Evolutionary conservation across 2,329 filamentous ascomycete species (phyloP).

Genomic region (Lasiodiplodia sp.): DNA sequence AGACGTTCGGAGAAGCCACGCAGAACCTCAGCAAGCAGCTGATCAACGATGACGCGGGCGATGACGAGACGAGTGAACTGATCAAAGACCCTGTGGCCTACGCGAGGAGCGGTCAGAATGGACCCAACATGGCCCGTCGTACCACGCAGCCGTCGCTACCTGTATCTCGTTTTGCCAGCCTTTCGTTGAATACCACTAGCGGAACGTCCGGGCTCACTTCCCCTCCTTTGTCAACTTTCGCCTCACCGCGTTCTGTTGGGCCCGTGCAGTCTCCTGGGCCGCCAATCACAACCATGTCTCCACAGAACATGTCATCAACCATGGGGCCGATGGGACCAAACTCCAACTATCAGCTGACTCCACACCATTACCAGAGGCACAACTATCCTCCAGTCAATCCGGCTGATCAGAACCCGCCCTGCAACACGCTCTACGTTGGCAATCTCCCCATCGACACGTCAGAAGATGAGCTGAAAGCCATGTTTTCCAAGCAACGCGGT

Average conservation of each 20-base stretch:
- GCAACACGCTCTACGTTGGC: conserved; percentile 98
- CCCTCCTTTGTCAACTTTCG: conserved; percentile 59
- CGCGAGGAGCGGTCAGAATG: conserved; percentile 70
- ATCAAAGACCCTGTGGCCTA: conserved; percentile 75
- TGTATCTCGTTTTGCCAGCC: conserved; percentile 69
- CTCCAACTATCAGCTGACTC: conserved; percentile 63
- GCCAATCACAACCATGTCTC: conserved; percentile 49
- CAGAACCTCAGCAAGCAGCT: conserved; percentile 68
- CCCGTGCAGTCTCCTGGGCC: conserved; percentile 59
- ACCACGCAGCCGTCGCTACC: conserved; percentile 77
- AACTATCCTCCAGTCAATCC: conserved; percentile 89
- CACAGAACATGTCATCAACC: conserved; percentile 65
- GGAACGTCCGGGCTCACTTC: conserved; percentile 55
- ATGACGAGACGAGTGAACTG: conserved; percentile 76
- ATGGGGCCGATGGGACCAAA: conserved; percentile 59
- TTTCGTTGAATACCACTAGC: conserved; percentile 75
- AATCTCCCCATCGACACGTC: conserved; percentile 92
- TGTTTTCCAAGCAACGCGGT: conserved; percentile 91
- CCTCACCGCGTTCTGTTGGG: conserved; percentile 57
- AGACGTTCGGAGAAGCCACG: conserved; percentile 65
- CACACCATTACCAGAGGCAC: conserved; percentile 66
- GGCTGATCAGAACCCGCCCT: conserved; percentile 94
- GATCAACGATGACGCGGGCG: conserved; percentile 73
- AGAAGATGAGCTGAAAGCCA: conserved; percentile 91
- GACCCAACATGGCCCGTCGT: conserved; percentile 64